Conservation (phyloP, 192 early-diverging fungal genomes). For the Phycomyces blakesleeanus region DNA sequence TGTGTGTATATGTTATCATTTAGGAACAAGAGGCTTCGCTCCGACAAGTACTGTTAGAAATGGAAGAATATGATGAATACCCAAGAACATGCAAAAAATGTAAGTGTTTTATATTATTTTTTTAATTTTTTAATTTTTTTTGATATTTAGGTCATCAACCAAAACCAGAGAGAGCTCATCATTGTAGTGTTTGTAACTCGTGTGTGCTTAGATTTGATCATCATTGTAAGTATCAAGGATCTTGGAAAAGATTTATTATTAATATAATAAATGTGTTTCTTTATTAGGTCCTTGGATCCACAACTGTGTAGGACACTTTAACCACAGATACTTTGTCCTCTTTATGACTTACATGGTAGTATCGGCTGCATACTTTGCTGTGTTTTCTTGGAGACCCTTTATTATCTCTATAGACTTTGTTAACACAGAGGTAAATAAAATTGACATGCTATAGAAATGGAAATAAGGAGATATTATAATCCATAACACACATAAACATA, state of each 20-base stretch:
- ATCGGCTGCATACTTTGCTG: constrained; percentile 45
- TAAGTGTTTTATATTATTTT: neutral
- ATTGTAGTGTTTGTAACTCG: constrained; percentile 69
- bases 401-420: constrained; percentile 41
- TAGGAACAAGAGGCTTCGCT: constrained; percentile 21
- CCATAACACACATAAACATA: constrained; percentile 5
- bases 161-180: constrained; percentile 78
- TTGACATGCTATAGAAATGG: neutral
- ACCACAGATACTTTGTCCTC: constrained; percentile 72
- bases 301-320: constrained; percentile 74
- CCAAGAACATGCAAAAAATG: constrained; percentile 39
- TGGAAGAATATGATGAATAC: constrained; percentile 43
- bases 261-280: neutral
- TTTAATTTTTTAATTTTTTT: neutral
- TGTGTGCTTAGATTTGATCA: constrained; percentile 83
- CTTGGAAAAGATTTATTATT: neutral
- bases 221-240: constrained; percentile 28
- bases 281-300: constrained; percentile 71
- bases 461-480: neutral
- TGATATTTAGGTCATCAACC: constrained; percentile 46
- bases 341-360: constrained; percentile 59
- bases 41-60: constrained; percentile 41
- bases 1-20: too few species aligned
- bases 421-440: constrained; percentile 34
- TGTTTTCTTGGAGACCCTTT: constrained; percentile 45